Evolutionary conservation across 805 yeast species (phyloP).

Genomic region (Candida oleophila): DNA sequence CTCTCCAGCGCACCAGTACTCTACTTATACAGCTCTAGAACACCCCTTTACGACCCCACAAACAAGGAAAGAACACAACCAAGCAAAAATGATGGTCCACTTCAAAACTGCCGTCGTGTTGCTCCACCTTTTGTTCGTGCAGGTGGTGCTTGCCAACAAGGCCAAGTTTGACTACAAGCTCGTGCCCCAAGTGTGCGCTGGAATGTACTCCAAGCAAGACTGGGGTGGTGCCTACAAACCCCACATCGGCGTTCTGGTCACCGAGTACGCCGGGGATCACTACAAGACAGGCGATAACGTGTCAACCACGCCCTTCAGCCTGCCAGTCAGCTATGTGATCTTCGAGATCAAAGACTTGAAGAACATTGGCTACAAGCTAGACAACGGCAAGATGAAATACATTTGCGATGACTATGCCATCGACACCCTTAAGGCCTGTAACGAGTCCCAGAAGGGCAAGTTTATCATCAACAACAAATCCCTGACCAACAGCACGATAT

Average conservation of each 20-base stretch:
- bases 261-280: slow-evolving; percentile 26
- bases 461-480: slow-evolving; percentile 56
- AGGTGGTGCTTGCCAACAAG: background rate
- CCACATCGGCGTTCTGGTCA: slow-evolving; percentile 31
- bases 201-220: slow-evolving; percentile 83
- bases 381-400: slow-evolving; percentile 46
- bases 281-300: slow-evolving; percentile 30
- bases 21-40: background rate
- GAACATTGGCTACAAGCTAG: slow-evolving; percentile 55
- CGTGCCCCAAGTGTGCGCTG: slow-evolving; percentile 58
- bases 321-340: slow-evolving; percentile 62
- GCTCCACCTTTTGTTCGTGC: background rate
- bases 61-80: background rate
- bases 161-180: slow-evolving; percentile 2
- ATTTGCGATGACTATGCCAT: slow-evolving; percentile 76
- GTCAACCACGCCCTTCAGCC: slow-evolving; percentile 8
- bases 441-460: slow-evolving; percentile 50
- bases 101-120: background rate
- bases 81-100: background rate
- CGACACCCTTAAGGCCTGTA: slow-evolving; percentile 50
- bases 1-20: too few species aligned
- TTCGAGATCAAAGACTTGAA: slow-evolving; percentile 82
- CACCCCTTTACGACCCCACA: too few species aligned
- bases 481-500: slow-evolving; percentile 51
- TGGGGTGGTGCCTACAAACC: slow-evolving; percentile 75